phyloP scores from a whole-genome alignment of 805 yeast genomes.

The Saturnispora bothae region DNA sequence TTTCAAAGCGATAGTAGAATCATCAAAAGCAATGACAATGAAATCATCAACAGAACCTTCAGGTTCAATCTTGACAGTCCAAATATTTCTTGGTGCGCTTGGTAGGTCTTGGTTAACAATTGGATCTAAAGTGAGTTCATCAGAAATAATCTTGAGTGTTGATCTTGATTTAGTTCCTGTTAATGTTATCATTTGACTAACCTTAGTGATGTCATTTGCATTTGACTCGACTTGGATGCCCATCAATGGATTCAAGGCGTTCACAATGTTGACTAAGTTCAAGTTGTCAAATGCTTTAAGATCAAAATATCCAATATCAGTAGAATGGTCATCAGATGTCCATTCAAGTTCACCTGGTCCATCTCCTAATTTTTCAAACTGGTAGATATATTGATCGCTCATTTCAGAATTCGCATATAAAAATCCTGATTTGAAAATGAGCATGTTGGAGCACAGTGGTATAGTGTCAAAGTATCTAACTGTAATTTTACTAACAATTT shows the following conservation, averaged over 20 bases:
- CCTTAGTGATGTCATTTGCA: constrained; percentile 10
- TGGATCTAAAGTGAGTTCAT: constrained; percentile 51
- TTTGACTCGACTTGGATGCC: constrained; percentile 30
- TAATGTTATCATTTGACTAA: constrained; percentile 31
- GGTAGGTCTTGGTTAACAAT: constrained; percentile 75
- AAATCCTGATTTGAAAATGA: constrained; percentile 66
- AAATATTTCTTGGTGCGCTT: constrained; percentile 46
- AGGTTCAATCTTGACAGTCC: constrained; percentile 44
- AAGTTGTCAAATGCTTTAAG: constrained; percentile 42
- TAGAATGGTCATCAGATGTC: constrained; percentile 27
- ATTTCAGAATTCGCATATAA: constrained; percentile 55
- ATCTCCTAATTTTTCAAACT: constrained; percentile 67
- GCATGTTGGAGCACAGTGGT: constrained; percentile 44
- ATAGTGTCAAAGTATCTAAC: constrained; percentile 71
- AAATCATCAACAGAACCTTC: constrained; percentile 46
- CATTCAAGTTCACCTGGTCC: constrained; percentile 29
- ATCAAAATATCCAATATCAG: constrained; percentile 22
- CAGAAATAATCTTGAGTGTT: constrained; percentile 35
- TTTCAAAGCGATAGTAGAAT: constrained; percentile 60
- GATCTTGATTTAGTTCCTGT: constrained; percentile 38
- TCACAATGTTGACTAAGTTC: constrained; percentile 42
- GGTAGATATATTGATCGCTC: constrained; percentile 61
- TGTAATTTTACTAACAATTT: constrained; percentile 31
- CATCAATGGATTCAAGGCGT: constrained; percentile 44
- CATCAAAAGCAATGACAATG: constrained; percentile 53